Conservation (phyloP, 2,329 filamentous ascomycete species). For the Phoma sp. region DNA sequence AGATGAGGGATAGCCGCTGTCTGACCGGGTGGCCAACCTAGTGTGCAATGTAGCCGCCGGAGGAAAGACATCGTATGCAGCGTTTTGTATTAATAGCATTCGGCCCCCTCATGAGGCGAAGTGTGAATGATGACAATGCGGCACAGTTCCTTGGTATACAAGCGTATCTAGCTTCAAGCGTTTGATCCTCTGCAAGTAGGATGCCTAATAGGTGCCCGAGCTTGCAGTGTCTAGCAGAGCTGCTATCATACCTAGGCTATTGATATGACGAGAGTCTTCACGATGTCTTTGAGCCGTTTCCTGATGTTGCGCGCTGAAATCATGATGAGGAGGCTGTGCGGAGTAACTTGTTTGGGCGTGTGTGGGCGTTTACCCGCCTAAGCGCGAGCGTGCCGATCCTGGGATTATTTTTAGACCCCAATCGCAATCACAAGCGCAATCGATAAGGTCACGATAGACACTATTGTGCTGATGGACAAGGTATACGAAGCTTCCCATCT, state of each 20-base stretch:
- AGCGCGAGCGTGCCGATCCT: constrained; percentile 26
- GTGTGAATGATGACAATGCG: constrained; percentile 30
- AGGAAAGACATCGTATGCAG: constrained; percentile 30
- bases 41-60: constrained; percentile 32
- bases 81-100: constrained; percentile 34
- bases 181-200: constrained; percentile 7
- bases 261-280: neutral
- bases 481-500: constrained; percentile 7
- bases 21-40: constrained; percentile 29
- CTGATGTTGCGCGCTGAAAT: neutral
- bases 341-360: constrained; percentile 12
- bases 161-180: constrained; percentile 33
- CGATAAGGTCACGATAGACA: constrained; percentile 24
- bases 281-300: neutral
- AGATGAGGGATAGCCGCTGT: constrained; percentile 37
- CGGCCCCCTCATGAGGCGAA: constrained; percentile 33
- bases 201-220: neutral
- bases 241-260: neutral
- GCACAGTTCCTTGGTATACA: constrained; percentile 36
- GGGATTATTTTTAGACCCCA: constrained; percentile 14
- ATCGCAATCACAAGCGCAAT: constrained; percentile 14
- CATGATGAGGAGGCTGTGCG: neutral
- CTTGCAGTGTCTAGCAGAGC: neutral
- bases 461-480: constrained; percentile 16
- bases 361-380: constrained; percentile 21